Percentiles rank a stretch among this genome's conserved stretches.
Evolutionary conservation across 768 basidiomycete species (phyloP).

Genomic region (Hericium alpestre): DNA sequence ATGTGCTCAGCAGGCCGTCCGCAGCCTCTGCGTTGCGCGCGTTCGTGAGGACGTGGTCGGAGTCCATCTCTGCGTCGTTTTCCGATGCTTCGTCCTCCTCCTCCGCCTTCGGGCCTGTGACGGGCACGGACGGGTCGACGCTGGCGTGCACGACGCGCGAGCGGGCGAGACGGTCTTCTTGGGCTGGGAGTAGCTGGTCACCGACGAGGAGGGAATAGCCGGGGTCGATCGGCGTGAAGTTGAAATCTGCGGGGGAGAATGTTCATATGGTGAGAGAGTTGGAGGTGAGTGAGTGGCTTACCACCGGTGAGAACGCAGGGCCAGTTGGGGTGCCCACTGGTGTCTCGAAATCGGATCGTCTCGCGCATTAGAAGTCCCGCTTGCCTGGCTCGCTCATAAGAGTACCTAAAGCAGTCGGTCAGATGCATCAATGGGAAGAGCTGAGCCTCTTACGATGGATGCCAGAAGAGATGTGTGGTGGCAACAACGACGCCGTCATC

Average conservation of each 20-base stretch:
- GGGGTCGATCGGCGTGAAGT: conserved; percentile 74
- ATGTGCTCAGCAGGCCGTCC: conserved; percentile 61
- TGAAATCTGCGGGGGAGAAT: conserved; percentile 56
- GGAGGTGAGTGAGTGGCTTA: conserved; percentile 20
- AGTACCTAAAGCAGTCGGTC: conserved; percentile 34
- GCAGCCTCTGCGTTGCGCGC: conserved; percentile 45
- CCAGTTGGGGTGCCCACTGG: conserved; percentile 42
- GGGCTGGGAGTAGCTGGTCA: conserved; percentile 41
- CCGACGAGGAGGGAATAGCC: conserved; percentile 71
- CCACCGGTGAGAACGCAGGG: conserved; percentile 81
- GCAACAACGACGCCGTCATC: conserved; percentile 59
- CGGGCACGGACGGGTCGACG: conserved; percentile 48
- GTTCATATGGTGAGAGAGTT: background rate
- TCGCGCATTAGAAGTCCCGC: conserved; percentile 63
- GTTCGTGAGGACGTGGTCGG: conserved; percentile 63
- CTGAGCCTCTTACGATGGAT: conserved; percentile 55
- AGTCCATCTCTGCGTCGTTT: conserved; percentile 29
- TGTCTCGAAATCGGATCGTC: conserved; percentile 42
- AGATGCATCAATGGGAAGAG: background rate
- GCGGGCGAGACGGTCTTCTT: conserved; percentile 38
- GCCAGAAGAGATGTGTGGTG: conserved; percentile 95
- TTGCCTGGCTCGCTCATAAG: conserved; percentile 86
- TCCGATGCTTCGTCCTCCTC: conserved; percentile 23
- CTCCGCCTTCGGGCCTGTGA: conserved; percentile 14
- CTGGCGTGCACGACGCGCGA: conserved; percentile 70